Evolutionary conservation across 208 protist genomes (phyloP).

Genomic region (Wallacemonas rigidus): DNA sequence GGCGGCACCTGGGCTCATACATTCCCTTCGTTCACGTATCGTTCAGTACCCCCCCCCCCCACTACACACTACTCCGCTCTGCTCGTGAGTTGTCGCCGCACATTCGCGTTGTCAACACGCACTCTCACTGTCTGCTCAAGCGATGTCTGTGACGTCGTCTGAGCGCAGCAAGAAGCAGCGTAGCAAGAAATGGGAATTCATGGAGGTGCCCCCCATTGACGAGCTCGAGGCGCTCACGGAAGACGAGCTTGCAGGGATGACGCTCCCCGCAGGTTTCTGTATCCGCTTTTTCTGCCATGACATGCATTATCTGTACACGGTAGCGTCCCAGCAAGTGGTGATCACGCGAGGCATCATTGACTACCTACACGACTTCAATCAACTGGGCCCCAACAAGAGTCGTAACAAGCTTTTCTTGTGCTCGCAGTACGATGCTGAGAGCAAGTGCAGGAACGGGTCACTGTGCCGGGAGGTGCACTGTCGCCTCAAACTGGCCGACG

Average conservation of each 20-base stretch:
- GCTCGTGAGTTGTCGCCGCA: too few relatives aligned
- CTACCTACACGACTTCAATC: conserved; percentile 81
- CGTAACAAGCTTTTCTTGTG: conserved; percentile 75
- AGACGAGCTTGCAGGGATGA: conserved; percentile 29
- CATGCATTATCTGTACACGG: conserved; percentile 75
- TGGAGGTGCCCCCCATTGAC: conserved; percentile 59
- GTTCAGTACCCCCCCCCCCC: too few relatives aligned
- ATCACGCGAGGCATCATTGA: conserved; percentile 74
- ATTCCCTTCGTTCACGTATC: too few relatives aligned
- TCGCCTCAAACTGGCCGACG: conserved; percentile 43
- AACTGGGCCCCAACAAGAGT: conserved; percentile 78
- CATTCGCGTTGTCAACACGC: neutral
- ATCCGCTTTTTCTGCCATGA: conserved; percentile 75
- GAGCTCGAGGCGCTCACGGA: conserved; percentile 48
- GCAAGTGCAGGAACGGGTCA: conserved; percentile 56
- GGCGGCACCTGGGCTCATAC: too few relatives aligned
- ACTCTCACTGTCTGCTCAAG: neutral
- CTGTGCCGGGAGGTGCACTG: conserved; percentile 83
- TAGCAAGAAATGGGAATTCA: conserved; percentile 62
- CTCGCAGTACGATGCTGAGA: conserved; percentile 46
- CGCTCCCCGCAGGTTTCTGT: conserved; percentile 62
- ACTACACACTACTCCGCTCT: too few relatives aligned
- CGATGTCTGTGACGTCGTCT: conserved; percentile 9
- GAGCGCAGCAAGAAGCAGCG: conserved; percentile 43
- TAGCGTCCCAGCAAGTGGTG: conserved; percentile 49